Evolutionary conservation across 257 asterid genomes (phyloP).

Genomic region (Solanum arcanum): DNA sequence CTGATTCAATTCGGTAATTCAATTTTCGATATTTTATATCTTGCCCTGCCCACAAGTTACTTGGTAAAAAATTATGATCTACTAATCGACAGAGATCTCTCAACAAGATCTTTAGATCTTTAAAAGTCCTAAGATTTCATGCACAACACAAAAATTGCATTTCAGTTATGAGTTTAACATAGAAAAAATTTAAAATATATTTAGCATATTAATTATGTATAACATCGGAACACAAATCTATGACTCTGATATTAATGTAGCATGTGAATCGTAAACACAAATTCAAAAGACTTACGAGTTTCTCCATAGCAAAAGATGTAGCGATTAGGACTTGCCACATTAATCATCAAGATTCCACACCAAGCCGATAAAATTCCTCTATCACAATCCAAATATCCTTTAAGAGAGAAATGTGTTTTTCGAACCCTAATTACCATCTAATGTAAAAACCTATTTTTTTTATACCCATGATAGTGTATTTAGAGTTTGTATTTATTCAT

Average conservation of each 20-base stretch:
- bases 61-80: neutral
- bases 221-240: neutral
- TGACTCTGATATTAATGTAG: too few species aligned
- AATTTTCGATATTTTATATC: too few species aligned
- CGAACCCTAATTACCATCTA: neutral
- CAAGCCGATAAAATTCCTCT: too few species aligned
- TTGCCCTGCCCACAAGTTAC: neutral
- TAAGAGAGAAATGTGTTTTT: too few species aligned
- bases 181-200: too few species aligned
- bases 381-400: neutral
- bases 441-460: too few species aligned
- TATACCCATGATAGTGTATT: neutral
- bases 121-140: neutral
- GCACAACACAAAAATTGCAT: neutral
- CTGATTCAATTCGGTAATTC: rapidly evolving
- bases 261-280: too few species aligned
- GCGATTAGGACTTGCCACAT: neutral
- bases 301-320: too few species aligned
- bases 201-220: neutral
- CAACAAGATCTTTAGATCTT: neutral
- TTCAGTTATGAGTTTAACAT: neutral
- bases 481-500: too few species aligned
- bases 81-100: too few species aligned
- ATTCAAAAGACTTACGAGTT: too few species aligned
- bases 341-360: neutral